Conservation (phyloP, 257 asterid genomes). For the Cinchona pubescens region DNA sequence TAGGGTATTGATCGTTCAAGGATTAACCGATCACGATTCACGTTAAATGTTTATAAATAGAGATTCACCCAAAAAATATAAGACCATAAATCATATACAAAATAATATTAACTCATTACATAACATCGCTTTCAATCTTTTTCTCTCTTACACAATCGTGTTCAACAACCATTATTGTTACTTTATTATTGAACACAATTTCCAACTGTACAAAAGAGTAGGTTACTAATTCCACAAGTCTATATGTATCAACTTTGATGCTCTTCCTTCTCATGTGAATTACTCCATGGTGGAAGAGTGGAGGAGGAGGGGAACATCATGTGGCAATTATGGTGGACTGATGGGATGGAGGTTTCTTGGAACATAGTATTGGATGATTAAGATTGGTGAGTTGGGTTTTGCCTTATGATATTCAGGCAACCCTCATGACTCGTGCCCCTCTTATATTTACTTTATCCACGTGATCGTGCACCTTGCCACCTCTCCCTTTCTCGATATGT, state of each 20-base stretch:
- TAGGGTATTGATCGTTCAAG: too few relatives aligned
- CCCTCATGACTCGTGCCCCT: slow-evolving; percentile 79
- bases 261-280: slow-evolving; percentile 13
- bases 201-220: background rate
- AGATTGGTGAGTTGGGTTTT: slow-evolving; percentile 51
- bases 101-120: too few relatives aligned
- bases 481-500: background rate
- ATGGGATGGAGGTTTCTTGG: slow-evolving; percentile 56
- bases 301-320: slow-evolving; percentile 35
- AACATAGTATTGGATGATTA: slow-evolving; percentile 53
- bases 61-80: too few relatives aligned
- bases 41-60: too few relatives aligned
- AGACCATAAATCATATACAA: too few relatives aligned
- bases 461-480: slow-evolving; percentile 32
- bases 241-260: slow-evolving; percentile 13
- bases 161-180: too few relatives aligned
- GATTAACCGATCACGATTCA: too few relatives aligned
- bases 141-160: too few relatives aligned
- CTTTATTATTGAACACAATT: slow-evolving; percentile 5
- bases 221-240: slow-evolving; percentile 13
- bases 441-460: slow-evolving; percentile 44
- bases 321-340: slow-evolving; percentile 38
- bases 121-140: too few relatives aligned
- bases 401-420: slow-evolving; percentile 48
- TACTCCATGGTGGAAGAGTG: slow-evolving; percentile 42